Evolutionary conservation across 2,329 filamentous ascomycete genomes (phyloP), one percentile per base, ranked within the genome.

Genomic region (Geosmithia putterillii): DNA sequence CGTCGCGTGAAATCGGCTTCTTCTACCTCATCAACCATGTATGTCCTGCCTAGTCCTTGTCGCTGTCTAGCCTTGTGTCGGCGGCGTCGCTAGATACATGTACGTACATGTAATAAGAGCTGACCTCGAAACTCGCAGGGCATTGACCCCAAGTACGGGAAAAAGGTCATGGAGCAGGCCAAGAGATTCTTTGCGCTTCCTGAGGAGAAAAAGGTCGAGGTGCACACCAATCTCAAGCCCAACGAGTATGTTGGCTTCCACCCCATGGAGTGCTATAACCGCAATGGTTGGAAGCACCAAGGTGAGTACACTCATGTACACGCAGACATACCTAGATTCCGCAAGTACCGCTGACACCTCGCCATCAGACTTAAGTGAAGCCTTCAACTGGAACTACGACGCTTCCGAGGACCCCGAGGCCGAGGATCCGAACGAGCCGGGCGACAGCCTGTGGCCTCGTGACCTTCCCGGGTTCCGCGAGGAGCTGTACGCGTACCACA

Each of bases 131-230:
- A 48, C 54, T 22, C 34, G 41, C 15, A 52, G 54, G 49, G 51
- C 23, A 52, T 63, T 45, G 54, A 62, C 44, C 46, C 54, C 46
- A 42, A 41, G 36, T 51, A 58, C 47, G 48, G 55, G 17, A 49
- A 56, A 18, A 46, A 45, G 0, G 58, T 65, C 1, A 60, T 65
- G 20, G 22, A 54, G 37, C 63, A 66, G 44, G 60, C 61, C 1
- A 58, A 62, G 22, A 52, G 56, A 2, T 64, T 72, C 43, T 72
- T 71, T 43, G 52, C 59, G 2, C 50, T 69, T 2, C 59, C 65
- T 0, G 52, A 62, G 5, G 60, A 67, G 44, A 66, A 65, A 47
- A 71, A 70, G 48, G 57, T 70, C 45, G 60, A 69, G 35, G 68
- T 71, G 2, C 66, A 65, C 48, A 72, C 60, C 3, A 58, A 57